Conservation (phyloP, 495 filamentous ascomycete genomes). For the Hypoxylon intermedium region DNA sequence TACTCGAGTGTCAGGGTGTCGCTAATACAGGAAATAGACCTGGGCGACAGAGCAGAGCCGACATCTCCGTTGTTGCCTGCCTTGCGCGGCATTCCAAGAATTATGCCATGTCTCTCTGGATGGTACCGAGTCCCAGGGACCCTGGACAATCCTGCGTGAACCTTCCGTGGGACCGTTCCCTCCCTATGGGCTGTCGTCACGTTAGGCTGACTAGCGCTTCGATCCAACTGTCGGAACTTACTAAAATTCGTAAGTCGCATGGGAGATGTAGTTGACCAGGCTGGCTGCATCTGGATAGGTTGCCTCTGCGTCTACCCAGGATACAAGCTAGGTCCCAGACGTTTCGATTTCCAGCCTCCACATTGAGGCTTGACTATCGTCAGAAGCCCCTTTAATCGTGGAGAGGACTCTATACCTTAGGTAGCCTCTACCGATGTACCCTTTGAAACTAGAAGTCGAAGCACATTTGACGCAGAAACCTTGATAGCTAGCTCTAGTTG, state of each 20-base stretch:
- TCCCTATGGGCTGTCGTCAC: conserved; percentile 41
- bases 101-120: conserved; percentile 47
- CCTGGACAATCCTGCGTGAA: conserved; percentile 31
- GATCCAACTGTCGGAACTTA: conserved; percentile 11
- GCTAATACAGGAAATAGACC: conserved; percentile 38
- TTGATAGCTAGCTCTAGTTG: no score
- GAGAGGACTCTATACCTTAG: conserved; percentile 25
- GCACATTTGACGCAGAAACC: no score
- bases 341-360: conserved; percentile 53
- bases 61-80: conserved; percentile 41
- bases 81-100: conserved; percentile 31
- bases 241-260: conserved; percentile 51
- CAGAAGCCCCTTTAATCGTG: conserved; percentile 34
- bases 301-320: conserved; percentile 47
- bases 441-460: no score
- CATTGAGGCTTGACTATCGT: conserved; percentile 42
- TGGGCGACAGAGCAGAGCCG: conserved; percentile 34
- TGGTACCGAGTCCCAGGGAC: conserved; percentile 39
- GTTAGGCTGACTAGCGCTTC: conserved; percentile 14
- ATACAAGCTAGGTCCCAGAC: conserved; percentile 46
- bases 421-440: conserved; percentile 28
- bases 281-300: conserved; percentile 33
- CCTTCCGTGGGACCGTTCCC: conserved; percentile 48
- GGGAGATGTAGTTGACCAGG: conserved; percentile 47
- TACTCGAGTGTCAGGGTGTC: conserved; percentile 42